Conservation (phyloP, 2,329 filamentous ascomycete species). For the Arachnomyces sp. region DNA sequence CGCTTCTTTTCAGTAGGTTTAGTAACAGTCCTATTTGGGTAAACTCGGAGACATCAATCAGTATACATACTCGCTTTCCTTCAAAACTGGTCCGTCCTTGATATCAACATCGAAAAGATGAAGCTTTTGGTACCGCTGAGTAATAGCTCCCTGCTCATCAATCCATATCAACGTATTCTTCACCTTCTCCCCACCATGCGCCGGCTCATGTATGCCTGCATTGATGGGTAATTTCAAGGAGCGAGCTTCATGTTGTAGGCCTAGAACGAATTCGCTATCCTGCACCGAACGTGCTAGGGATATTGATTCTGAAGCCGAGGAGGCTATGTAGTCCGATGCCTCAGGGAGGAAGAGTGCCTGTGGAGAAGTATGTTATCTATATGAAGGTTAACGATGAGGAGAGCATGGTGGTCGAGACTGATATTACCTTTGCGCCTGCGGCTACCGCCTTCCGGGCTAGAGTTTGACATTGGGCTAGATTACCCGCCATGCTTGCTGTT, state of each 20-base stretch:
- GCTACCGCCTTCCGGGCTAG: conserved; percentile 65
- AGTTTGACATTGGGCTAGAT: conserved; percentile 68
- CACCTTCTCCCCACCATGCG: conserved; percentile 44
- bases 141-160: conserved; percentile 50
- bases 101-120: conserved; percentile 76
- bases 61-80: conserved; percentile 48
- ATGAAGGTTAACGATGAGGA: conserved; percentile 8
- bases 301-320: conserved; percentile 59
- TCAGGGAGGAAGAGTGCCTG: conserved; percentile 85
- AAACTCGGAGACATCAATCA: conserved; percentile 1
- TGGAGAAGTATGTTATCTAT: conserved; percentile 7
- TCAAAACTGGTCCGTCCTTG: conserved; percentile 49
- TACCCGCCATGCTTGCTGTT: conserved; percentile 67
- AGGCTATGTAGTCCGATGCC: conserved; percentile 80
- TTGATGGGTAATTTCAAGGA: conserved; percentile 63
- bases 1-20: conserved; percentile 37
- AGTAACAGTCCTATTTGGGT: not conserved
- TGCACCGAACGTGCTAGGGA: conserved; percentile 61
- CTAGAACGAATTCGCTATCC: conserved; percentile 65
- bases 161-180: conserved; percentile 64
- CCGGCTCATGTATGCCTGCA: conserved; percentile 79
- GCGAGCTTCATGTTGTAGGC: conserved; percentile 62
- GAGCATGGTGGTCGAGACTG: conserved; percentile 8
- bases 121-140: conserved; percentile 72
- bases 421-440: conserved; percentile 65